Evolutionary conservation across 2,329 filamentous ascomycete species (phyloP), one percentile per base, ranked within the genome.

Genomic region (Fusarium albosuccineum): DNA sequence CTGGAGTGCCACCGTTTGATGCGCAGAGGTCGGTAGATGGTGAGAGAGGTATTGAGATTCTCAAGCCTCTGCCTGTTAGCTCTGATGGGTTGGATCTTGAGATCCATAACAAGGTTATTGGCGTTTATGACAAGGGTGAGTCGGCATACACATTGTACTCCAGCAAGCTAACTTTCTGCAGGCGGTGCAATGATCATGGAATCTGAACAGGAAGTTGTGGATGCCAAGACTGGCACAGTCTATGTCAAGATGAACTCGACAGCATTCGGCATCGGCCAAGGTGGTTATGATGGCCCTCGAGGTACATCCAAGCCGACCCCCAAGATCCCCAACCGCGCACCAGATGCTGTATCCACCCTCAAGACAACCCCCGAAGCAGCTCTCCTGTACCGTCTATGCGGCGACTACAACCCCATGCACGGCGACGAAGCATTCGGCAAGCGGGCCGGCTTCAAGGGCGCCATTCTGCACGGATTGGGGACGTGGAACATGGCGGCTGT

Each of bases 341-440:
- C 82, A 1, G 79, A 83, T 56, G 78, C 77, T 3, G 70, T 79
- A 10, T 71, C 80, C 52, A 73, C 71, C 6, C 77, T 79, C 29
- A 68, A 79, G 60, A 83, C 82, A 0, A 79, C 75, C 0, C 73
- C 74, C 1, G 80, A 82, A 65, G 72, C 72, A 5, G 78, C 80
- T 1, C 70, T 82, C 2, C 71, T 83, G 1, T 83, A 83, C 53
- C 73, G 81, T 2, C 71, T 85, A 9, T 83, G 81, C 63, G 82
- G 83, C 1, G 82, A 84, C 60, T 84, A 83, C 68, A 84, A 84
- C 62, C 82, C 83, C 7, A 73, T 83, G 45, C 82, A 83, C 66
- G 81, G 77, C 1, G 79, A 81, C 51, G 80, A 80, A n/a, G 76
- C 73, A 14, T 81, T 81, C 41, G 81, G 80, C 1, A 71, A 72